Evolutionary conservation across 768 basidiomycete species (phyloP).

Genomic region (Trametopsis cervina): DNA sequence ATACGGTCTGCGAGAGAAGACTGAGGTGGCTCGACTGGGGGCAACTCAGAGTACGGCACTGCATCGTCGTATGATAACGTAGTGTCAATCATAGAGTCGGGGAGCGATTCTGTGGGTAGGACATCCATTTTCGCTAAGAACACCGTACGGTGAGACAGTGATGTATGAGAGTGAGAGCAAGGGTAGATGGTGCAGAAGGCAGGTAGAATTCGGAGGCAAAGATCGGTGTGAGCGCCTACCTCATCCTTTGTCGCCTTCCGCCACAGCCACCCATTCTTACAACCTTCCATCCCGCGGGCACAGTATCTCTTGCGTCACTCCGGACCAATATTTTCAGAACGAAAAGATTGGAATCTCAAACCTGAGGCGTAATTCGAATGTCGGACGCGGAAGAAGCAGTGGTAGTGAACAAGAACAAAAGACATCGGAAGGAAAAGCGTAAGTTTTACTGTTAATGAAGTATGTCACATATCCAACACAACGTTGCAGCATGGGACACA

Average conservation of each 20-base stretch:
- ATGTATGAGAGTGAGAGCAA: neutral
- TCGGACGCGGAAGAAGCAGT: conserved; percentile 27
- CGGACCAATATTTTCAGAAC: no score
- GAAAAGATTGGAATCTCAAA: no score
- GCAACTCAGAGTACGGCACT: conserved; percentile 35
- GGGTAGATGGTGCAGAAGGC: neutral
- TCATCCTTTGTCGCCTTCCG: no score
- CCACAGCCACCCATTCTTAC: no score
- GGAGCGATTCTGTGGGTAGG: conserved; percentile 4
- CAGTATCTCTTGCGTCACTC: no score
- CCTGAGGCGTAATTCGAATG: conserved; percentile 5
- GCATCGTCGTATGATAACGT: conserved; percentile 58
- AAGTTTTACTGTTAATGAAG: conserved; percentile 24
- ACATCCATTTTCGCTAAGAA: conserved; percentile 24
- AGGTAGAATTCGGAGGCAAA: conserved; percentile 1
- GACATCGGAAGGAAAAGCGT: conserved; percentile 95
- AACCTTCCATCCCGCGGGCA: no score
- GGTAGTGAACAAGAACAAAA: conserved; percentile 75
- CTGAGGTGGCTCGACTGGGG: conserved; percentile 33
- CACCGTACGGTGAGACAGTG: no score
- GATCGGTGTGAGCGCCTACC: no score
- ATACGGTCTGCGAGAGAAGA: conserved; percentile 58
- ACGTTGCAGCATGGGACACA: conserved; percentile 86
- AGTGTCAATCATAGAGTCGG: conserved; percentile 10
- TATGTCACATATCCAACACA: conserved; percentile 1